Percentiles rank a stretch among this genome's conserved stretches.
phyloP scores from a whole-genome alignment of 75 land plant species.

The Ceratopteris richardii region DNA sequence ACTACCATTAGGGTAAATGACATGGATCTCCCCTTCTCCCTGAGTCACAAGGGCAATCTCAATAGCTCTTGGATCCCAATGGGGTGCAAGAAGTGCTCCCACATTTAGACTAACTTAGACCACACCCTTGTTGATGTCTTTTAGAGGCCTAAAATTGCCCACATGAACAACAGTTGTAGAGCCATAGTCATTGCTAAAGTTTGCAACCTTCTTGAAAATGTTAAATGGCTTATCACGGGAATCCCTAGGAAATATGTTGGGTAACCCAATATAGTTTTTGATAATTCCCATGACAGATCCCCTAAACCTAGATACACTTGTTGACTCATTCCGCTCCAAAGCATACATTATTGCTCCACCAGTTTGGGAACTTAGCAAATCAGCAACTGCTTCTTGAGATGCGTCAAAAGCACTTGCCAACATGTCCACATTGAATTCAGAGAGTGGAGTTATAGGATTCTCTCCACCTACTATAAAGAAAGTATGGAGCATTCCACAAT shows the following conservation, averaged over 20 bases:
- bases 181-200: constrained; percentile 57
- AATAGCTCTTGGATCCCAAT: constrained; percentile 55
- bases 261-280: background rate
- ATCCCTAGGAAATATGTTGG: constrained; percentile 7
- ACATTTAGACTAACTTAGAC: constrained; percentile 61
- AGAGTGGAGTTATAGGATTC: constrained; percentile 43
- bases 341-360: constrained; percentile 49
- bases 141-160: constrained; percentile 26
- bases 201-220: constrained; percentile 33
- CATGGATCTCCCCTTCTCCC: constrained; percentile 51
- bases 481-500: constrained; percentile 44
- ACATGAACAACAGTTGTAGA: constrained; percentile 39
- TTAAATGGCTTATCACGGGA: constrained; percentile 36
- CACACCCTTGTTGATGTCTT: constrained; percentile 32
- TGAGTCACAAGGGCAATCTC: constrained; percentile 58
- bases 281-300: background rate
- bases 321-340: background rate
- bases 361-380: constrained; percentile 34
- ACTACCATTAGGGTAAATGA: constrained; percentile 57
- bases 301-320: constrained; percentile 16
- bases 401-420: constrained; percentile 62
- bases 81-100: constrained; percentile 79
- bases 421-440: constrained; percentile 37
- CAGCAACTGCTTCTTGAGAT: too few relatives aligned
- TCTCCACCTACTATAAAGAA: constrained; percentile 64